These are phyloP conservation scores for Tulasnella calospora DNA, from an alignment of 768 basidiomycete species.

Conservation along the genomic window DNA sequence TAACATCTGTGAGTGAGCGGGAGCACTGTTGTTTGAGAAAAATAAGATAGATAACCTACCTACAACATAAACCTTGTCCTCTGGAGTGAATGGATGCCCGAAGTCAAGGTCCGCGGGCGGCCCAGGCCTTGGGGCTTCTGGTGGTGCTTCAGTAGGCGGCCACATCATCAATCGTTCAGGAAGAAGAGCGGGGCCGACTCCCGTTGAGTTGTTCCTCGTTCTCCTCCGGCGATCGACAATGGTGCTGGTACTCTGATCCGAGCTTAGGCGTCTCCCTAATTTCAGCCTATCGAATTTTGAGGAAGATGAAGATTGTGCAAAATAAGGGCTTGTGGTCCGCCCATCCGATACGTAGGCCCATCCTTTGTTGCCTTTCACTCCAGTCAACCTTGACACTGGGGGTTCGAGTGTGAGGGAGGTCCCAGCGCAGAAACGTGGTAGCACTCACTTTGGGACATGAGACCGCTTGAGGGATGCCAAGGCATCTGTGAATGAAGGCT, in stretches of 20 bases:
- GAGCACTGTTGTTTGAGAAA: too few relatives aligned
- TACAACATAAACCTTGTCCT: too few relatives aligned
- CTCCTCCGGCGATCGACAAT: not conserved
- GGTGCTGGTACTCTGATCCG: not conserved
- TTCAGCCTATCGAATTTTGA: not conserved
- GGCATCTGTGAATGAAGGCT: not conserved
- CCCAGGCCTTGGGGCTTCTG: too few relatives aligned
- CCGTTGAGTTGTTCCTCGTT: not conserved
- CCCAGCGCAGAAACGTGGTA: not conserved
- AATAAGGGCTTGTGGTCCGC: not conserved
- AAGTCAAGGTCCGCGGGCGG: too few relatives aligned
- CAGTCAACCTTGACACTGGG: not conserved
- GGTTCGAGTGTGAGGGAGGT: not conserved
- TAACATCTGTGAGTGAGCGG: too few relatives aligned
- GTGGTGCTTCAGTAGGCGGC: not conserved
- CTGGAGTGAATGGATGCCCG: too few relatives aligned
- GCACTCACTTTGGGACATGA: not conserved
- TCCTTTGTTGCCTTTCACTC: not conserved
- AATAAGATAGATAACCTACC: too few relatives aligned
- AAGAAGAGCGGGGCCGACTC: not conserved
- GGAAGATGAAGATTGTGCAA: not conserved
- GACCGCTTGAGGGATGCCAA: not conserved
- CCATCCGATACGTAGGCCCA: not conserved
- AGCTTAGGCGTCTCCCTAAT: not conserved
- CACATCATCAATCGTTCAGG: not conserved